phyloP scores from a whole-genome alignment of 768 basidiomycete species.

The Bullera alba region DNA sequence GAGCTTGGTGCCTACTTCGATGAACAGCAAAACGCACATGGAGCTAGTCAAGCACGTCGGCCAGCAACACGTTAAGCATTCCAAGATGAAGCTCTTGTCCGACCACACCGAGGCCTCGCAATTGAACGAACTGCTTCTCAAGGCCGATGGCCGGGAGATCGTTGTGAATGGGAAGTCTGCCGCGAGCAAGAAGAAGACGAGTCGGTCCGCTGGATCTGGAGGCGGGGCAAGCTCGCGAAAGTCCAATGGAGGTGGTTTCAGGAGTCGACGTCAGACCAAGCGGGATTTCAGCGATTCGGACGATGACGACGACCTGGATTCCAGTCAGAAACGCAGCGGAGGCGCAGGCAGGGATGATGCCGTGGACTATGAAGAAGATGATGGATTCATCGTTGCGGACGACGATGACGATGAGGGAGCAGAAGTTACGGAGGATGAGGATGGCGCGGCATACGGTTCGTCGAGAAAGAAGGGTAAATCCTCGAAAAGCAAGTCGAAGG shows the following conservation, averaged over 20 bases:
- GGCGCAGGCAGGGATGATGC: conserved; percentile 2
- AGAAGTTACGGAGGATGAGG: conserved; percentile 11
- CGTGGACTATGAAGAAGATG: conserved; percentile 40
- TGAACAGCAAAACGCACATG: conserved; percentile 33
- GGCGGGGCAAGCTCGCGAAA: conserved; percentile 7
- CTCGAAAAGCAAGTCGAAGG: conserved; percentile 3
- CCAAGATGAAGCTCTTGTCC: conserved; percentile 30
- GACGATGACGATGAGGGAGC: conserved; percentile 24
- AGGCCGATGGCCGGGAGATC: conserved; percentile 5
- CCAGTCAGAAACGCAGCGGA: conserved; percentile 1
- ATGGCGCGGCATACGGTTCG: conserved; percentile 4
- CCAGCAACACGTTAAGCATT: conserved; percentile 37
- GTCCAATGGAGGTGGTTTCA: conserved; percentile 2
- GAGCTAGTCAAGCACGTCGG: conserved; percentile 36
- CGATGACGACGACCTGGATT: conserved; percentile 1
- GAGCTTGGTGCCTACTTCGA: conserved; percentile 30
- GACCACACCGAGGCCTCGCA: conserved; percentile 17
- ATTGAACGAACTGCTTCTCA: conserved; percentile 15
- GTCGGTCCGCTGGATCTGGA: conserved; percentile 8
- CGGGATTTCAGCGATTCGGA: conserved; percentile 5
- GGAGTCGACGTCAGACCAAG: conserved; percentile 6
- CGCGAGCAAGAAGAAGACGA: not conserved
- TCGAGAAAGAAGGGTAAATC: conserved; percentile 14
- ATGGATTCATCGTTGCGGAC: conserved; percentile 44
- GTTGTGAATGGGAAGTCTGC: conserved; percentile 5